Base-by-base conservation (phyloP, 176 grass and related monocot species). In the Tillandsia leiboldiana region DNA sequence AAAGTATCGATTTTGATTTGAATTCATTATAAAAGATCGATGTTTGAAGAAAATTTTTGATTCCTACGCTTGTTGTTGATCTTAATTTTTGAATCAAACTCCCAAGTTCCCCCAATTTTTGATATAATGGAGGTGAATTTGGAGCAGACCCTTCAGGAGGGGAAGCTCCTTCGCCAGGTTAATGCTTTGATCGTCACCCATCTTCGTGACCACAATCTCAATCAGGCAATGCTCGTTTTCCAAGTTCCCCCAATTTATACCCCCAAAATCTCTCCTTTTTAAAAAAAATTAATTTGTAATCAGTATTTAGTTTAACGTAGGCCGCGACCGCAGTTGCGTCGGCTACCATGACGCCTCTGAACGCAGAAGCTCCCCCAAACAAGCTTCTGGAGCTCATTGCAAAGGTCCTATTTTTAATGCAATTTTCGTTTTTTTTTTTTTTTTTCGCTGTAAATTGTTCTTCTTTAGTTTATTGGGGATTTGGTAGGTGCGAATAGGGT, bases 71-170 rank as follows among this genome's bases (percentile, higher is more conserved):
- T 11, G 24, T 17, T 14, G 1, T 14, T 14, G 3, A 26, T 12
- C 3, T 42, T 42, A 42, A 42, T 42, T 42, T 42, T 42, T 42
- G 33, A 42, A 42, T 2, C 26, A 13, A 47, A 15, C 9, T 13
- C 9, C 29, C 12, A 6, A 10, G 9, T 15, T 2, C 24, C 7
- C 24, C 42, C 29, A 12, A 28, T 66, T 28, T 26, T 28, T 51
- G 12, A 23, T 65, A 50, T 33, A 59, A 85, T 85, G 83, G 83
- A 80, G 33, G 50, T 24, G 2, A 72, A 50, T 53, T 83, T 92
- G 79, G 86, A 97, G 77, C 82, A 84, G 86, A 85, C 86, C 64
- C 81, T 97, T 71, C 89, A 92, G 73, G 84, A 87, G 75, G 89
- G 84, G 27, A 92, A 87, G 77, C 79, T 97, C 69, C 81, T 87